Conservation (phyloP, 1,139 yeast genomes). For the Saccharomycopsis phalli region DNA sequence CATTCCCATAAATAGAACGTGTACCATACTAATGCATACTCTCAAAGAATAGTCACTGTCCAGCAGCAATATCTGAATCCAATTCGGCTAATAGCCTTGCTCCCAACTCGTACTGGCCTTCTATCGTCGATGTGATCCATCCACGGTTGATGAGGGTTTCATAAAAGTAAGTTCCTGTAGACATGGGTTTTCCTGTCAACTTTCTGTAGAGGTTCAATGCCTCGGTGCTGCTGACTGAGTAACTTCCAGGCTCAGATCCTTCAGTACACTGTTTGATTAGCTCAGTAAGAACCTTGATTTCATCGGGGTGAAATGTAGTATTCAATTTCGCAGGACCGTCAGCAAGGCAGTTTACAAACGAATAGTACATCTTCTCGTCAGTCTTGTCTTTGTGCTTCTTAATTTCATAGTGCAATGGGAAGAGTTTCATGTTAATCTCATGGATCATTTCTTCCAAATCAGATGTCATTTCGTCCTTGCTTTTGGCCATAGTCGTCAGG, state of each 20-base stretch:
- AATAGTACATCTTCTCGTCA: conserved; percentile 9
- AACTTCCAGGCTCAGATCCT: background rate
- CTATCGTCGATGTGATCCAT: conserved; percentile 9
- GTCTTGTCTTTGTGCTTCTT: conserved; percentile 13
- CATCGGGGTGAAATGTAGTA: conserved; percentile 18
- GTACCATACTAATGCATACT: background rate
- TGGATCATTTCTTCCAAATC: conserved; percentile 9
- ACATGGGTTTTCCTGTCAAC: conserved; percentile 12
- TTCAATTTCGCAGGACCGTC: conserved; percentile 14
- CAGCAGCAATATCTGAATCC: conserved; percentile 3
- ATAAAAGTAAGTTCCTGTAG: conserved; percentile 14
- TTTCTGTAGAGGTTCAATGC: conserved; percentile 13
- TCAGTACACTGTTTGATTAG: conserved; percentile 13
- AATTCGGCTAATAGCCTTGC: conserved; percentile 15
- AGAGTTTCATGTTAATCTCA: conserved; percentile 14
- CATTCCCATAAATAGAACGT: background rate
- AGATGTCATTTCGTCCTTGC: no score
- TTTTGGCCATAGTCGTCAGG: no score
- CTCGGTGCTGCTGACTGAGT: conserved; percentile 14
- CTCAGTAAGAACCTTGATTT: conserved; percentile 9
- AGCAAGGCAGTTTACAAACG: conserved; percentile 10
- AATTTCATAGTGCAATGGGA: conserved; percentile 15
- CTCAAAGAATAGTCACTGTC: background rate
- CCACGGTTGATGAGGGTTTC: conserved; percentile 14
- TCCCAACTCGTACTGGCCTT: conserved; percentile 16